Base-by-base conservation (phyloP, 352 stramenopile genomes). In the Pythium rishiriense region DNA sequence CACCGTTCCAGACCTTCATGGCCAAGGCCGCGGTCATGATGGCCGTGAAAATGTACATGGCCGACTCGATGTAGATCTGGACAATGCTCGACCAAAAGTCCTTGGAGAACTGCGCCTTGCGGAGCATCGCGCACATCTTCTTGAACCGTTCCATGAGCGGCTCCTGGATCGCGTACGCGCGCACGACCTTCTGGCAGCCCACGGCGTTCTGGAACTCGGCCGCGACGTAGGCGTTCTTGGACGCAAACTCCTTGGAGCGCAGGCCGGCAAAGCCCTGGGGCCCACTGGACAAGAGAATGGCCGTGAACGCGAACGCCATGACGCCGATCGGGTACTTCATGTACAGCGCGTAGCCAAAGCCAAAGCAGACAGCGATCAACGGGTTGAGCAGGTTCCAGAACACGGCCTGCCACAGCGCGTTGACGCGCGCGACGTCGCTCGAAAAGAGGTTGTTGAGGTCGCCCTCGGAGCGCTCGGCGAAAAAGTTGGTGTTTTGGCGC, bases 391-490 rank as follows among this genome's bases (percentile, higher is more conserved):
- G 42, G 70, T 93, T 96, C 87, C 85, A 96, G 47, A 96, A 96
- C 4, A 94, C 85, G 19, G 87, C 83, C 61, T 94, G 85, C 87
- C 87, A 96, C 24, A 96, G 67, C 28, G 80, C 61, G 65, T 94
- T 94, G 24, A 96, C 87, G 46, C 87, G 87, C 4, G 87, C 87
- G 4, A 96, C 75, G 56, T 96, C 87, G 62, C 84, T 94, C 29
- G 82, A 90, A 52, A 96, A 94, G 8, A 96, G 45, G 67, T 96
- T 96, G 80, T 94, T 96, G 22, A 96, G 66, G 58, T 96, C 87
- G 26, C 87, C 87, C 31, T 96, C 87, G 0, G 87, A 96, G 19
- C 87, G 82, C 50, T 91, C 85, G 1, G 82, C 81, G 28, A 96
- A 96, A 58, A 96, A 96, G 37, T 77, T 67, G 14, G 85, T 93